Conservation (phyloP, 2,329 filamentous ascomycete genomes). For the Tolypocladium sp. region DNA sequence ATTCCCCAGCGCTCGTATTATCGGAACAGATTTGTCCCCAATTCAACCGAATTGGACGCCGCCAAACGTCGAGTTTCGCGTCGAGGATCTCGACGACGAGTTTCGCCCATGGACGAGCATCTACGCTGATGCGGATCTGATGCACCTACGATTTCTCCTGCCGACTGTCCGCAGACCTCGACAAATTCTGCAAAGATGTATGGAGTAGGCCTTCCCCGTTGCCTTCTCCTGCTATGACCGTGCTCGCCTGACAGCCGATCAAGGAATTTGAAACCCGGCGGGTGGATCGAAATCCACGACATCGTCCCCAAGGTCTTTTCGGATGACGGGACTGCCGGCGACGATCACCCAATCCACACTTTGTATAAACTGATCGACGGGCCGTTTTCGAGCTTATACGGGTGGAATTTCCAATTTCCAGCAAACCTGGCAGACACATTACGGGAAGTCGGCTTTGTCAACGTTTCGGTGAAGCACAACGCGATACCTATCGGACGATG, state of each 20-base stretch:
- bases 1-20: conserved; percentile 34
- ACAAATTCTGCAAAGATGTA: conserved; percentile 37
- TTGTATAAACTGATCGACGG: conserved; percentile 22
- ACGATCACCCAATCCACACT: conserved; percentile 20
- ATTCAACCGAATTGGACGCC: conserved; percentile 40
- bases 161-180: conserved; percentile 42
- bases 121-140: conserved; percentile 36
- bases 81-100: conserved; percentile 27
- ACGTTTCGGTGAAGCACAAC: conserved; percentile 18
- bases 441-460: conserved; percentile 22
- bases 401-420: conserved; percentile 24
- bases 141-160: conserved; percentile 43
- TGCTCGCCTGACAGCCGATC: not conserved
- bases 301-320: conserved; percentile 20
- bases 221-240: not conserved
- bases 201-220: conserved; percentile 18
- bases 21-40: conserved; percentile 34
- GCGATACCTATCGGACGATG: conserved; percentile 27
- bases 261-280: conserved; percentile 26
- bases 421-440: conserved; percentile 17
- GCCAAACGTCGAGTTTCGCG: conserved; percentile 45
- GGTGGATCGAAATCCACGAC: conserved; percentile 31
- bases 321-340: conserved; percentile 18
- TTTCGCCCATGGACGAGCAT: conserved; percentile 24
- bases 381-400: conserved; percentile 20